Base-by-base conservation (phyloP, 2,329 filamentous ascomycete species). In the Paracamarosporium sp. region DNA sequence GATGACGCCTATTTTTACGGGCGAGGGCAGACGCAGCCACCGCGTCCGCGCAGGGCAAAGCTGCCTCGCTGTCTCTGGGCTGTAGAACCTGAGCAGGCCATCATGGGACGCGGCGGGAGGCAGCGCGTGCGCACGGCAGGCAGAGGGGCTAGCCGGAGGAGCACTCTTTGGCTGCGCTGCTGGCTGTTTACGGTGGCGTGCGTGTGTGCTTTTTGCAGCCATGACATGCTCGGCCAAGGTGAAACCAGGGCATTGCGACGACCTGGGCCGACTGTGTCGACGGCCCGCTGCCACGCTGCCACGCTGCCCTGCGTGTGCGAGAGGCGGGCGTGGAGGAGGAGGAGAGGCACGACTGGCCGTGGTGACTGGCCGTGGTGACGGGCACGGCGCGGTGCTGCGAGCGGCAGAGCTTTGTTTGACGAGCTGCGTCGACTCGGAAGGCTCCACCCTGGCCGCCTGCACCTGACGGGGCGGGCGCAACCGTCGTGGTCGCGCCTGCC, bases 1-100 rank as follows among this genome's bases (percentile, higher is more conserved):
- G 36, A 54, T 51, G 56, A 50, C 56, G 35, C 50, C 56, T 58
- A 58, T 58, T 50, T 50, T 50, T 55, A 50, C 30, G 56, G 51
- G 41, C 50, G 36, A 45, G 44, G 50, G 50, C 47, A 47, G 50
- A 56, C 30, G 54, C 44, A 38, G 55, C 33, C 28, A 46, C 41
- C 9, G 50, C 35, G 45, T 53, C 50, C 31, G 50, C 50, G 25
- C 24, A 40, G 47, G 31, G 30, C 43, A 22, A 45, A 28, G 40
- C 8, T 30, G 53, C 28, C 53, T 51, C 46, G 48, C 48, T 33
- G 48, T 28, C 27, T 36, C 46, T 50, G 31, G 7, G 25, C 9
- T 25, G 45, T 36, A 35, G 30, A 35, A 48, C 38, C 2, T 22
- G 20, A 22, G 27, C 24, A n/a, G 15, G 13, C 6, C 38, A 45